Evolutionary conservation across 306 rosid genomes (phyloP).

Genomic region (Medicago lupulina): DNA sequence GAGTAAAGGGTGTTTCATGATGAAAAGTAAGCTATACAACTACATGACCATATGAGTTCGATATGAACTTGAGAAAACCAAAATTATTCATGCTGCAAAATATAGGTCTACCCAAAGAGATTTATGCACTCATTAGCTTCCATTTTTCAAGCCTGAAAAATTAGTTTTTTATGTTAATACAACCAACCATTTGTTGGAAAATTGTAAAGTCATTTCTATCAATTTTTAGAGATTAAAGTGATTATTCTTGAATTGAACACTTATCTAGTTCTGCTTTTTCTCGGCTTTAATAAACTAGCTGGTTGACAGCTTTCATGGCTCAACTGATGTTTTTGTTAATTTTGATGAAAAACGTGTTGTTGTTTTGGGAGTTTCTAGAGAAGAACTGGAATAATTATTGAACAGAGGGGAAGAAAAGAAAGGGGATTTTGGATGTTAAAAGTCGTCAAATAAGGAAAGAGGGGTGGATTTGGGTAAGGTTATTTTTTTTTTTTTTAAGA

Average conservation of each 20-base stretch:
- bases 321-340: background rate
- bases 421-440: background rate
- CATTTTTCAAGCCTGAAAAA: background rate
- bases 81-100: background rate
- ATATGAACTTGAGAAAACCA: conserved; percentile 18
- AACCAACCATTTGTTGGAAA: background rate
- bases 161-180: background rate
- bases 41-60: background rate
- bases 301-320: too few species aligned
- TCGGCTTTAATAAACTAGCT: background rate
- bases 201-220: conserved; percentile 3
- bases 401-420: background rate
- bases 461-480: background rate
- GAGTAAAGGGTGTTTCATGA: background rate
- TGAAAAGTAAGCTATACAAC: background rate
- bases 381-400: background rate
- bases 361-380: background rate
- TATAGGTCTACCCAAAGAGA: conserved; percentile 9
- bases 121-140: background rate
- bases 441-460: background rate
- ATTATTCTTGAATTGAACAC: background rate
- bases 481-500: too few species aligned
- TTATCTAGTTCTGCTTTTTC: background rate
- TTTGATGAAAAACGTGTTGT: background rate
- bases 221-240: background rate